Base-by-base conservation (phyloP, 2,329 filamentous ascomycete species). In the Botryotinia convoluta region DNA sequence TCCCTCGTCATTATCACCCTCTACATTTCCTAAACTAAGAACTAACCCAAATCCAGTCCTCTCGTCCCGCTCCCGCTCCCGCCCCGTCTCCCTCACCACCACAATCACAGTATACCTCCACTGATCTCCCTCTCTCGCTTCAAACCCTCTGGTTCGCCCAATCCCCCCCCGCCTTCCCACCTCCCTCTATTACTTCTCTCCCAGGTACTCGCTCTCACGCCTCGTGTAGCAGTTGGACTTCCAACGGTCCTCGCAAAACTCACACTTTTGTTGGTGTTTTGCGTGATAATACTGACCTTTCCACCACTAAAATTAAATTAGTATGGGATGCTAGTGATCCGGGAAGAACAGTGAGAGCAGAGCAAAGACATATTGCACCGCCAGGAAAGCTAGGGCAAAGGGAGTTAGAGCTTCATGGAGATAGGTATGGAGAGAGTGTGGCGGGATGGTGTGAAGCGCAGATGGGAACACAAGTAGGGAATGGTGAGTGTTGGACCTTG, bases 401-500 rank as follows among this genome's bases (percentile, higher is more conserved):
- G 16, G 73, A 80, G 51, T 75, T 81, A 12, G 74, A 76, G 20
- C 35, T 35, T 42, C 71, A 45, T 73, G 72, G 51, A 44, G 20
- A 22, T 42, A 79, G 77, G 68, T 82, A 82, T 73, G 79, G 78
- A 4, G 75, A 78, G 10, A 72, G 75, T 32, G 75, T 83, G 54
- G 80, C 81, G 10, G 54, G 67, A 7, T 83, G 79, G 79, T 79
- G 79, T 44, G 77, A 80, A 67, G 73, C 73, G 5, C 73, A 77
- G 64, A 75, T 81, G 42, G 81, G 81, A 3, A 73, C 73, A 18
- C 76, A 79, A 73, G 81, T 83, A 5, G 82, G 82, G 18, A 79
- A 83, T 72, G 82, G 82, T 8, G 81, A 83, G 72, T 83, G 82
- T 72, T 83, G 82, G 81, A 82, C 82, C 6, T 76, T 83, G 26